Evolutionary conservation across 2,329 filamentous ascomycete species (phyloP), one percentile per base, ranked within the genome.

Genomic region (Cyphellophora attinorum): DNA sequence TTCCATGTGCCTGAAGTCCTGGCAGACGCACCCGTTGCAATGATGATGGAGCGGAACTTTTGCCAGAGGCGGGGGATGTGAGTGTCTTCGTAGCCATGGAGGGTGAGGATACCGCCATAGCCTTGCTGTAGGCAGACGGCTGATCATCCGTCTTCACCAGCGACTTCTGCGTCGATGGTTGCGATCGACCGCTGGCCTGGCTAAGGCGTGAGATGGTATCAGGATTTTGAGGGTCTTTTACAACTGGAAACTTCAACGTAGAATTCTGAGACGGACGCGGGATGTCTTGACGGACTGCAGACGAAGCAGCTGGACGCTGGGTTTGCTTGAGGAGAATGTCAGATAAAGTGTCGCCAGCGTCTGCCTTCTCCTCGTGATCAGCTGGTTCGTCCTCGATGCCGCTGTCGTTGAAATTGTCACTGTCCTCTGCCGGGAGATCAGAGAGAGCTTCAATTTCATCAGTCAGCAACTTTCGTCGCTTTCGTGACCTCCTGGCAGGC

Each of bases 181-280:
- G 67, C 25, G 75, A 73, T 21, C 70, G 70, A 33, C 56, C 60
- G 35, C 68, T 74, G 30, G 68, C 65, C 54, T 89, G 83, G 49
- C 80, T 85, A 18, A 85, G 61, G 29, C 78, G 74, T 29, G 76
- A 47, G 17, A 68, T 63, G 0, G 79, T 82, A 39, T 66, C 67
- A 4, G 74, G 70, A 47, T 84, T 75, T 46, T 76, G 70, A 1
- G 79, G 72, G 46, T 89, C 76, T 57, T 93, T 93, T 14, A 89
- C 82, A 10, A 86, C 72, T 2, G 80, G 72, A 49, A 85, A 93
- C 17, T 68, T 69, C 16, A 85, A 61, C 14, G 64, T 67, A 42
- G 66, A 50, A 44, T 59, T 54, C 45, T 59, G 46, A 5, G 44
- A 44, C 15, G 15, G 11, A 10, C 12, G 10, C 23, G 3, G n/a